Evolutionary conservation across 805 yeast genomes (phyloP), one percentile per base, ranked within the genome.

Genomic region (Kluyveromyces dobzhanskii): DNA sequence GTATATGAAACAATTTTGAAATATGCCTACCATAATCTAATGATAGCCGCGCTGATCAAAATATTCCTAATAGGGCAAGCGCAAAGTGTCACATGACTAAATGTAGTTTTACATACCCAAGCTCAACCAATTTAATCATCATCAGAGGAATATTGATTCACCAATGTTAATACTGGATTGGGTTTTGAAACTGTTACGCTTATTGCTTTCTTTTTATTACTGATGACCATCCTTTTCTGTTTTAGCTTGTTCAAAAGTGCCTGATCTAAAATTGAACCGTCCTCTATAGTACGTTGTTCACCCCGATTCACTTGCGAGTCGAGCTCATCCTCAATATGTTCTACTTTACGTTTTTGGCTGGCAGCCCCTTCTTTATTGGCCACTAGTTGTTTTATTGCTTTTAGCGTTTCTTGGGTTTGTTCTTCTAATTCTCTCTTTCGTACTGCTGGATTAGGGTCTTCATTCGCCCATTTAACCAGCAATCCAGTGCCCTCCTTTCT

Each of bases 401-500:
- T 45, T 18, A 55, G 39, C 3, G 58, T 45, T 23, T 50, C 48
- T 35, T 44, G 44, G 3, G 50, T 48, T 32, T 47, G 54, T 23
- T 56, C 55, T 30, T 49, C 53, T 30, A 51, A 57, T 26, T 56
- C 57, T 17, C 52, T 44, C 27, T 49, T 50, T 28, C 53, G 49
- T 1, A 55, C 57, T 17, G 45, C 52, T 0, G 92, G 92, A 51
- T 80, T 81, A 2, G 95, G 94, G 57, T 86, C 95, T 31, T 83
- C 90, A 44, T 75, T 76, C 0, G 97, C 95, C 97, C 97, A 88
- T 46, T 85, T 70, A 1, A 88, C 74, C 43, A 56, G 26, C 13
- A 59, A 34, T 2, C 64, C 64, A 5, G 56, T 44, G 6, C 57
- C 59, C 28, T 54, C 58, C 18, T 69, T 73, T 32, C 88, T 59